phyloP scores from a whole-genome alignment of 2,329 filamentous ascomycete species.

The Macrophomina phaseolina region DNA sequence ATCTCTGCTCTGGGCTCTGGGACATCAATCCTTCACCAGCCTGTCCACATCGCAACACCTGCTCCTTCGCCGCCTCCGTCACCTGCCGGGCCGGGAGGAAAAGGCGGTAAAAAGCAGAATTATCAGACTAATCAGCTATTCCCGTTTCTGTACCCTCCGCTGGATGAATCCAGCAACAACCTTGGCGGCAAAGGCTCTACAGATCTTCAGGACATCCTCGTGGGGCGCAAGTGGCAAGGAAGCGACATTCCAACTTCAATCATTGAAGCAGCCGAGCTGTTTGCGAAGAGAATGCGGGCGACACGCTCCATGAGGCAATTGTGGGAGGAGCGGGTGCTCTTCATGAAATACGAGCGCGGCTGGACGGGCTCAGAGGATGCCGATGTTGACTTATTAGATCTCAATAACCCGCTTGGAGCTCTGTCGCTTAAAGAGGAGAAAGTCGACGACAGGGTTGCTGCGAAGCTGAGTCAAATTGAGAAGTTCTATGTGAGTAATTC shows the following conservation, averaged over 20 bases:
- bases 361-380: slow-evolving; percentile 67
- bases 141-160: slow-evolving; percentile 93
- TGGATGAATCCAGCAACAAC: slow-evolving; percentile 86
- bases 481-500: slow-evolving; percentile 77
- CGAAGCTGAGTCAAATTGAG: slow-evolving; percentile 71
- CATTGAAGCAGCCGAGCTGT: slow-evolving; percentile 90
- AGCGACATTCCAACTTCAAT: slow-evolving; percentile 93
- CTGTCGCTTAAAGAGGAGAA: slow-evolving; percentile 42
- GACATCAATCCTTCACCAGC: slow-evolving; percentile 86
- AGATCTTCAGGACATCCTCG: slow-evolving; percentile 77
- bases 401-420: slow-evolving; percentile 29
- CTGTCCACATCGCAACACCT: slow-evolving; percentile 97
- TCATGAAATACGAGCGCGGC: slow-evolving; percentile 89
- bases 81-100: slow-evolving; percentile 80
- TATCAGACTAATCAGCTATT: slow-evolving; percentile 99
- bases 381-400: slow-evolving; percentile 52
- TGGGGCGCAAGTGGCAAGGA: slow-evolving; percentile 89
- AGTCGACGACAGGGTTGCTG: slow-evolving; percentile 54
- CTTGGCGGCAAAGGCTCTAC: slow-evolving; percentile 88
- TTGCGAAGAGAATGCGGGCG: slow-evolving; percentile 88
- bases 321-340: slow-evolving; percentile 91
- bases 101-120: slow-evolving; percentile 97
- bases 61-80: slow-evolving; percentile 95
- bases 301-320: slow-evolving; percentile 89
- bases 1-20: slow-evolving; percentile 54